A percentile compares a stretch with the other conserved stretches of the same genome.
Evolutionary conservation across 2,329 filamentous ascomycete species (phyloP).

Genomic region (Paraconiothyrium sp.): DNA sequence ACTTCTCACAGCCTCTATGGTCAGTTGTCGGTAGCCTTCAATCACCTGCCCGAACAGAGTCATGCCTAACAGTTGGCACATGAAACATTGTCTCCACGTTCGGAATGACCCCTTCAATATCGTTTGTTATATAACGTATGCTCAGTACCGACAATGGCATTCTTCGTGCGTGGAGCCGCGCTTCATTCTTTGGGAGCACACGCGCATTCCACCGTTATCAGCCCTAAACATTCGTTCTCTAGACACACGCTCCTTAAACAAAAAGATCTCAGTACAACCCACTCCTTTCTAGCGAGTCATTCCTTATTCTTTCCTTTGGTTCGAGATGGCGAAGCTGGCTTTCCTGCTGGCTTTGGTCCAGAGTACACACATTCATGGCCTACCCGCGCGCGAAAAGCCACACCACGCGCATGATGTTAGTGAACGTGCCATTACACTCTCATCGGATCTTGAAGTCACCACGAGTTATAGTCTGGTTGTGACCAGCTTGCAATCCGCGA

Average conservation of each 20-base stretch:
- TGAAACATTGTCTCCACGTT: slow-evolving; percentile 28
- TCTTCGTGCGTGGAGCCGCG: slow-evolving; percentile 26
- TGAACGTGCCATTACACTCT: slow-evolving; percentile 36
- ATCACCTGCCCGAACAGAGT: slow-evolving; percentile 37
- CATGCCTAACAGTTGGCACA: slow-evolving; percentile 29
- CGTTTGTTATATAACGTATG: slow-evolving; percentile 35
- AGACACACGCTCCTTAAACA: slow-evolving; percentile 26
- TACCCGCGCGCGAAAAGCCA: slow-evolving; percentile 33
- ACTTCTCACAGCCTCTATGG: slow-evolving; percentile 33
- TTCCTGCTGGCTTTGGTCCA: slow-evolving; percentile 38
- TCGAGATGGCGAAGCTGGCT: slow-evolving; percentile 39
- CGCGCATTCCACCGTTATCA: slow-evolving; percentile 37
- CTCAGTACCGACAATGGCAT: slow-evolving; percentile 22
- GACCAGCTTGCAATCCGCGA: slow-evolving; percentile 39
- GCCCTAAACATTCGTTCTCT: slow-evolving; percentile 24
- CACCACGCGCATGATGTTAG: slow-evolving; percentile 22
- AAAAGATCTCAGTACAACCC: slow-evolving; percentile 24
- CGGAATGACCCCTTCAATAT: slow-evolving; percentile 19
- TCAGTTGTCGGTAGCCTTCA: slow-evolving; percentile 9
- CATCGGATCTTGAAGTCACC: slow-evolving; percentile 33
- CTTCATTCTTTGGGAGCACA: slow-evolving; percentile 37
- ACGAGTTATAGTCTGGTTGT: slow-evolving; percentile 42
- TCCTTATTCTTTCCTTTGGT: slow-evolving; percentile 23
- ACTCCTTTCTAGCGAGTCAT: slow-evolving; percentile 17
- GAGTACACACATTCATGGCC: slow-evolving; percentile 32